phyloP scores from a whole-genome alignment of 768 basidiomycete genomes.

The Lyophyllum decastes region DNA sequence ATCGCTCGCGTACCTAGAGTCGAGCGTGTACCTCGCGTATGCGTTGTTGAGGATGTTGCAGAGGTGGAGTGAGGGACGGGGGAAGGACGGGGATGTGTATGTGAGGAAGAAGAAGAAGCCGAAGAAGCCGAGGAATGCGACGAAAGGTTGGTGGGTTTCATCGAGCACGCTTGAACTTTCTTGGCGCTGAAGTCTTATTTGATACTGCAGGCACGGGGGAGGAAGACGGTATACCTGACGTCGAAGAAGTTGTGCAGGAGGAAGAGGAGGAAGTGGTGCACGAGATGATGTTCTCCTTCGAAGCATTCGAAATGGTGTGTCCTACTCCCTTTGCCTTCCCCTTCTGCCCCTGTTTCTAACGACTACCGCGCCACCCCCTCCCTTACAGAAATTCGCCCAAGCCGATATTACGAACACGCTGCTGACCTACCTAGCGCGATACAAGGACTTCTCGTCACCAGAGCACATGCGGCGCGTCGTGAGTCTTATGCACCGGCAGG shows the following conservation, averaged over 20 bases:
- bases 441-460: constrained; percentile 74
- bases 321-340: constrained; percentile 19
- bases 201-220: constrained; percentile 35
- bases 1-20: constrained; percentile 79
- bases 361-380: neutral
- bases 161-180: too few species aligned
- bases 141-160: constrained; percentile 36
- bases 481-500: constrained; percentile 86
- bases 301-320: constrained; percentile 84
- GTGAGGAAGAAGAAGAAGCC: constrained; percentile 69
- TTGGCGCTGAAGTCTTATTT: too few species aligned
- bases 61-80: constrained; percentile 74
- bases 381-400: constrained; percentile 81
- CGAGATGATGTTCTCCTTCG: constrained; percentile 91
- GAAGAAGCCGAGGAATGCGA: constrained; percentile 50
- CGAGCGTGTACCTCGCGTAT: constrained; percentile 82
- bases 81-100: constrained; percentile 69
- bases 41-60: constrained; percentile 89
- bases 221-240: constrained; percentile 69
- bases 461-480: constrained; percentile 93
- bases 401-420: constrained; percentile 85
- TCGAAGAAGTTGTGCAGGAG: constrained; percentile 63
- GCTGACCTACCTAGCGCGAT: constrained; percentile 78
- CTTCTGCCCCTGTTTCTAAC: neutral
- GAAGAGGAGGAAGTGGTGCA: constrained; percentile 61